Percentiles rank a stretch among this genome's conserved stretches.
These are phyloP conservation scores for Favolaschia claudopus DNA, from an alignment of 768 basidiomycete species.

Conservation along the genomic window DNA sequence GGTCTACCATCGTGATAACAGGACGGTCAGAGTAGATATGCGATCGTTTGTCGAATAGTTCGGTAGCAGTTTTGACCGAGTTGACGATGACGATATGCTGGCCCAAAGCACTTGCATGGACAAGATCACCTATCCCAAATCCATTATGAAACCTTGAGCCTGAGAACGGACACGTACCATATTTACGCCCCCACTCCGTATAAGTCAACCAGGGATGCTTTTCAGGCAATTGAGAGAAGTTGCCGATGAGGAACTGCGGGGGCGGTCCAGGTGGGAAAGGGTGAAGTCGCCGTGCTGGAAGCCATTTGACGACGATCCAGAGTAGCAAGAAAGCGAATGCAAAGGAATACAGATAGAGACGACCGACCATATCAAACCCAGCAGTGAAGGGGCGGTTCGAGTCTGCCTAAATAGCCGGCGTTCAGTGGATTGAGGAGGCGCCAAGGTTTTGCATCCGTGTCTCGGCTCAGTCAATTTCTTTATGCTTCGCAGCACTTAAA, in stretches of 20 bases:
- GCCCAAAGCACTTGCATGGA: background rate
- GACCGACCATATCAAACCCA: too few species aligned
- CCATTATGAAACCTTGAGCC: background rate
- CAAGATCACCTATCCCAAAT: background rate
- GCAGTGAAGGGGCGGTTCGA: too few species aligned
- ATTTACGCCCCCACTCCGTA: constrained; percentile 40
- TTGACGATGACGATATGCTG: constrained; percentile 1
- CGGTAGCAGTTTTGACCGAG: background rate
- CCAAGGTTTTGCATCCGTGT: too few species aligned
- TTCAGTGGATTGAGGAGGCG: too few species aligned
- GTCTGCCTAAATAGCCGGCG: too few species aligned
- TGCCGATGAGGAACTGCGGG: constrained; percentile 29
- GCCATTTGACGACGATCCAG: too few species aligned
- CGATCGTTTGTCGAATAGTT: constrained; percentile 2
- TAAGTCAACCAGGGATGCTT: constrained; percentile 43
- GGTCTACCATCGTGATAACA: background rate
- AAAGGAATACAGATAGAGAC: too few species aligned
- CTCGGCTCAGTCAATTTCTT: too few species aligned
- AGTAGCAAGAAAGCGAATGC: too few species aligned
- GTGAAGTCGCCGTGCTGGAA: too few species aligned
- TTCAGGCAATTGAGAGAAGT: constrained; percentile 31
- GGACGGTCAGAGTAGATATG: constrained; percentile 6
- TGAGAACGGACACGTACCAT: constrained; percentile 32
- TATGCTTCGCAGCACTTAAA: too few species aligned
- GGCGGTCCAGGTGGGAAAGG: constrained; percentile 33